Base-by-base conservation (phyloP, 306 rosid genomes). In the Datisca glomerata region DNA sequence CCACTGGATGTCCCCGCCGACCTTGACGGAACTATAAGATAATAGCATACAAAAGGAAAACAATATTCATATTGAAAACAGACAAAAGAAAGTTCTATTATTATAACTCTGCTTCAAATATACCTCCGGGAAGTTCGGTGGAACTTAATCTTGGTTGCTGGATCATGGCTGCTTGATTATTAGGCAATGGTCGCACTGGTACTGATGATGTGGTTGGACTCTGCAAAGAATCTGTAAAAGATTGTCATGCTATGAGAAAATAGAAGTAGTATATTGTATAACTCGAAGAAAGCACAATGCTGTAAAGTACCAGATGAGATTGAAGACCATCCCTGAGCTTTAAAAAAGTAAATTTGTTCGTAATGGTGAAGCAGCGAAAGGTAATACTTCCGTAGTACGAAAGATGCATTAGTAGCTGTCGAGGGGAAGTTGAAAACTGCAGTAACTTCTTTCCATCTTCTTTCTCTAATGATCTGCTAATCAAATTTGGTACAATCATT, bases 341-440 rank as follows among this genome's bases (percentile, higher is more conserved):
- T 82, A 33, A 87, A 82, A 59, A 34, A 80, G 53, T 89, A 83
- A 6, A 83, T 56, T 56, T 74, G 93, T 25, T 89, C 97, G 7
- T 70, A 83, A 56, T 89, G 95, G 53, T 44, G 74, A 44, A 89
- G 91, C 75, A 89, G 61, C 13, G 77, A 74, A 48, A 59, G 6
- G 68, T 83, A 89, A 68, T 89, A 80, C 72, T 83, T 89, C 53
- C 97, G 61, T 63, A 89, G 49, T 57, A 89, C 91, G 61, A 76
- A 89, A 36, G 97, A 80, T 21, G 97, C 95, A 61, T 89, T 83
- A 13, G 97, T 83, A 21, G 97, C 95, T 2, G 97, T 89, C 8
- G 95, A 80, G 17, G 97, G 97, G 53, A 89, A 89, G 64, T 83
- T 80, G 67, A 89, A 89, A 41, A 64, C 75, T 15, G 78, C 58